These are phyloP conservation scores for Neurospora tetrasperma DNA, from an alignment of 495 filamentous ascomycete genomes.

Conservation along the genomic window DNA sequence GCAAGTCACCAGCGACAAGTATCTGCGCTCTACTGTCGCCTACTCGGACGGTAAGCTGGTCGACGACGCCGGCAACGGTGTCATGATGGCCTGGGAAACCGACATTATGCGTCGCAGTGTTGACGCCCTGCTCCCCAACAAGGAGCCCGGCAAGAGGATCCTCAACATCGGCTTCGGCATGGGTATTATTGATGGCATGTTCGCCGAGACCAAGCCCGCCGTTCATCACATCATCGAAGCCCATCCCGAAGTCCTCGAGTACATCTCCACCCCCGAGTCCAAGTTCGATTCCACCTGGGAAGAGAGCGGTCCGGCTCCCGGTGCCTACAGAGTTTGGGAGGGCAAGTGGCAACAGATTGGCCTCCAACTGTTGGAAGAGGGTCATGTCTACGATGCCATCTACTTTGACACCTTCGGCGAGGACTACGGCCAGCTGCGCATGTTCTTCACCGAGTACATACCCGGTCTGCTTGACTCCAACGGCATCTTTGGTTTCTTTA, in stretches of 20 bases:
- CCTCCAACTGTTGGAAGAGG: constrained; percentile 55
- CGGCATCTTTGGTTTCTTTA: constrained; percentile 86
- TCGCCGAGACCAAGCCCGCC: constrained; percentile 57
- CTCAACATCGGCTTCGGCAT: constrained; percentile 94
- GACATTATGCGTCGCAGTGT: constrained; percentile 79
- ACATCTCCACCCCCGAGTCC: constrained; percentile 41
- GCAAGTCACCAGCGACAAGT: constrained; percentile 53
- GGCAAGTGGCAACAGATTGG: constrained; percentile 82
- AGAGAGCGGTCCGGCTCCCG: constrained; percentile 25
- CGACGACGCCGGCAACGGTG: constrained; percentile 71
- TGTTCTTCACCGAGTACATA: constrained; percentile 83
- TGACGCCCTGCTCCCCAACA: constrained; percentile 29
- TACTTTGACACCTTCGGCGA: constrained; percentile 99
- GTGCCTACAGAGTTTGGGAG: constrained; percentile 34
- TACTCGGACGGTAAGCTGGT: constrained; percentile 67
- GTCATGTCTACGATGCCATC: constrained; percentile 74
- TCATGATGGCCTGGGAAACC: constrained; percentile 97
- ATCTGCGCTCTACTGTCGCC: constrained; percentile 66
- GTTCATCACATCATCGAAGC: constrained; percentile 87
- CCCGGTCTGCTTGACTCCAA: constrained; percentile 63
- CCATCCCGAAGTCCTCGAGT: constrained; percentile 67
- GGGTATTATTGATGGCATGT: constrained; percentile 86
- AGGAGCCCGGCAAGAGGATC: constrained; percentile 49
- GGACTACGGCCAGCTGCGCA: constrained; percentile 70
- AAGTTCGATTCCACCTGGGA: constrained; percentile 40